Evolutionary conservation across 163 green algal species (phyloP).

Genomic region (Scenedesmus sp.): DNA sequence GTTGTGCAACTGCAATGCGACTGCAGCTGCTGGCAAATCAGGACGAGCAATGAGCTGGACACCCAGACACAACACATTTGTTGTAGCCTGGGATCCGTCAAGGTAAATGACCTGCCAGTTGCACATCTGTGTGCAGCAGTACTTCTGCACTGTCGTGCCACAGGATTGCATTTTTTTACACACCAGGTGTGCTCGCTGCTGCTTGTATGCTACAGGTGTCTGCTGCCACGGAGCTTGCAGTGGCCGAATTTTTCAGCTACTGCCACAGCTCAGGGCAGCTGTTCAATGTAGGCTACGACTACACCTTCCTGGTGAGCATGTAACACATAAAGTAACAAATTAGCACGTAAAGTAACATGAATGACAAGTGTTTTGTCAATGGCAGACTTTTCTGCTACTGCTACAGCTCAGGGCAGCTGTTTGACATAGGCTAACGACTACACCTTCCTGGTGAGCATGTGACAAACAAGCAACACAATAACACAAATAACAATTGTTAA

Average conservation of each 20-base stretch:
- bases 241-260: neutral
- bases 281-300: slow-evolving; percentile 1
- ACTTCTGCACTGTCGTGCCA: too few relatives aligned
- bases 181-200: neutral
- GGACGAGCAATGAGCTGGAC: too few relatives aligned
- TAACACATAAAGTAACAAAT: neutral
- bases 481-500: too few relatives aligned
- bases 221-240: neutral
- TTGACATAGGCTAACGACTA: too few relatives aligned
- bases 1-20: too few relatives aligned
- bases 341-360: too few relatives aligned
- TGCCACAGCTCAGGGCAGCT: neutral
- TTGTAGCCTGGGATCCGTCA: too few relatives aligned
- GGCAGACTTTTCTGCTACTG: neutral
- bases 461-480: neutral
- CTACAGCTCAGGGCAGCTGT: neutral
- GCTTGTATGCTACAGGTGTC: neutral
- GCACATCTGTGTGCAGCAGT: too few relatives aligned
- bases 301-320: slow-evolving; percentile 6
- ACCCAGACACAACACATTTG: too few relatives aligned
- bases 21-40: too few relatives aligned
- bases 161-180: too few relatives aligned
- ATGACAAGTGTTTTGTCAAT: neutral
- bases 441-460: neutral
- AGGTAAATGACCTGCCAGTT: too few relatives aligned